Evolutionary conservation across 2,329 filamentous ascomycete species (phyloP), one percentile per base, ranked within the genome.

Genomic region (Pseudopithomyces maydicus): DNA sequence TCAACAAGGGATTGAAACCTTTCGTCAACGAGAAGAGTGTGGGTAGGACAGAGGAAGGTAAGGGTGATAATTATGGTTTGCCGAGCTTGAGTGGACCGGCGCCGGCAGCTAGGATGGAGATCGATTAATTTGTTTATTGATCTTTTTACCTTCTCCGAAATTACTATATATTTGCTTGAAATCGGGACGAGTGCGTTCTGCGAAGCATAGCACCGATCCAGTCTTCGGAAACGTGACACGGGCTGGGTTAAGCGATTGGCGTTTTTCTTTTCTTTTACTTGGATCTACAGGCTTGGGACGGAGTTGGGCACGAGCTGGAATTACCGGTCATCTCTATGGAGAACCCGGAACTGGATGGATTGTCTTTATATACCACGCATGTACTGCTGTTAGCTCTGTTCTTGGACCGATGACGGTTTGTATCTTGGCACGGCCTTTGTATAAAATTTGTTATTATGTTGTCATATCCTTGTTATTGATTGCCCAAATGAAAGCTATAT

Each of bases 1-100:
- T 98, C 79, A 86, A 89, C 76, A 88, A 89, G 64, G 95, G 95
- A 8, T 82, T 99, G 58, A 97, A 96, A 81, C 88, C 88, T 10
- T 93, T 98, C 74, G 85, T 99, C 56, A 83, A 87, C 66, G 84
- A 82, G 70, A 80, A 84, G 61, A 85, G 82, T 68, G 72, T 80
- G 15, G 52, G 74, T 47, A 73, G 70, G 54, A 77, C 76, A 56
- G 80, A 83, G 36, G 84, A 86, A 65, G 45, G 45, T 10, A 82
- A 84, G 62, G 69, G 73, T 55, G 77, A 74, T 52, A 73, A 74
- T 65, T 78, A 78, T 29, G 78, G 81, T 59, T 81, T 82, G 77
- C 81, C 79, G 6, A 75, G 79, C 26, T 71, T 82, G 26, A 78
- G 80, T 62, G 76, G 75, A 49, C 77, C 80, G 23, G 67, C 74